A percentile compares a stretch with the other conserved stretches of the same genome.
phyloP scores from a whole-genome alignment of 2,329 filamentous ascomycete genomes.

The Fusarium ambrosium region DNA sequence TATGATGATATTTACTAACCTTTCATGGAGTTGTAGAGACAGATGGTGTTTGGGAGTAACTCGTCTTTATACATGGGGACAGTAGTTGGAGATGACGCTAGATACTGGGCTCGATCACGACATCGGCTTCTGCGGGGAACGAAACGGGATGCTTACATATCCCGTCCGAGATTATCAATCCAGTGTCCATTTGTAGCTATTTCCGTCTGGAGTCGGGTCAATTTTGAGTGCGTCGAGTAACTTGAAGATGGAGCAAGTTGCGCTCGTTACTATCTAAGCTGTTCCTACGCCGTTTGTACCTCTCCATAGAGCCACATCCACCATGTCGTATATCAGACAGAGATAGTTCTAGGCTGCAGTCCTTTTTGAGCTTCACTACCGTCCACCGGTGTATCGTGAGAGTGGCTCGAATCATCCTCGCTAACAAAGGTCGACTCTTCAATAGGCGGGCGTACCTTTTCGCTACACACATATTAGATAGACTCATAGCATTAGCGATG shows the following conservation, averaged over 20 bases:
- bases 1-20: too few species aligned
- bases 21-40: too few species aligned
- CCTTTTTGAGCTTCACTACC: neutral
- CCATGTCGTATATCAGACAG: neutral
- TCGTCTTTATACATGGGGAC: neutral
- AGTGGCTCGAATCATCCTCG: neutral
- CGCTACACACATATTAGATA: neutral
- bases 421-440: neutral
- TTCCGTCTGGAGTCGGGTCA: neutral
- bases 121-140: constrained; percentile 27
- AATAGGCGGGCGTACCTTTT: constrained; percentile 7
- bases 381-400: neutral
- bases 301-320: neutral
- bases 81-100: constrained; percentile 29
- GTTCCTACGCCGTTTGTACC: neutral
- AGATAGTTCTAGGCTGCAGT: neutral
- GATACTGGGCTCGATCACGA: constrained; percentile 30
- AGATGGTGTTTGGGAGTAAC: neutral
- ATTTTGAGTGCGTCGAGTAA: neutral
- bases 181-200: neutral
- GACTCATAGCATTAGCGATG: too few species aligned
- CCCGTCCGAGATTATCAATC: constrained; percentile 5
- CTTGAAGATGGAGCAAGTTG: neutral
- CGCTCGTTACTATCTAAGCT: neutral
- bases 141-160: constrained; percentile 8